phyloP scores from a whole-genome alignment of 495 filamentous ascomycete genomes.

The Neurospora tetrasperma region DNA sequence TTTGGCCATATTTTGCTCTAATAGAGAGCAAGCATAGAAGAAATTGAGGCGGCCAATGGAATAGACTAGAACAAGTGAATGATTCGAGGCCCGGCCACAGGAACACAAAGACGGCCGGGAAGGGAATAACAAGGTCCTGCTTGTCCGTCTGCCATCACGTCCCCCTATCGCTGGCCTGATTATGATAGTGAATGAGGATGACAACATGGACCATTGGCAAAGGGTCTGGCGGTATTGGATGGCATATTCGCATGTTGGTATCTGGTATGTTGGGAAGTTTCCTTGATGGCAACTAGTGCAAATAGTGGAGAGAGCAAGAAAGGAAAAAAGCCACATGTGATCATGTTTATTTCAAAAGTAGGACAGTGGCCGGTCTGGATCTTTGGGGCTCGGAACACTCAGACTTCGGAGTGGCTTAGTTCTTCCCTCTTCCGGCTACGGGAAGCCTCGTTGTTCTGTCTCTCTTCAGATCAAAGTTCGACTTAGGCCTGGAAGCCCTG shows the following conservation, averaged over 20 bases:
- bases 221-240: neutral
- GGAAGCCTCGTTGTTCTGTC: neutral
- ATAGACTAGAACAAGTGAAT: neutral
- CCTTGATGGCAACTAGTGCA: neutral
- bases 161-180: neutral
- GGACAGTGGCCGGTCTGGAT: neutral
- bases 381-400: neutral
- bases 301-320: neutral
- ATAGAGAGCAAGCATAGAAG: neutral
- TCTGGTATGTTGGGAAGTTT: neutral
- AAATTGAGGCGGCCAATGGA: neutral
- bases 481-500: neutral
- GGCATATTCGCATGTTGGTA: neutral
- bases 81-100: neutral
- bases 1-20: neutral
- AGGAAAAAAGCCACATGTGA: neutral
- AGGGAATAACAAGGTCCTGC: neutral
- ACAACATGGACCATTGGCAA: neutral
- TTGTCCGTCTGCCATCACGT: conserved; percentile 14
- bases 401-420: neutral
- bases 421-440: neutral
- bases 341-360: neutral
- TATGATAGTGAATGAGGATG: neutral
- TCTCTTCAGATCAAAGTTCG: neutral
- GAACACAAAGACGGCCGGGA: neutral